These are phyloP conservation scores for Ceratobasidium sp. DNA, from an alignment of 1,284 basidiomycete species.

Conservation along the genomic window DNA sequence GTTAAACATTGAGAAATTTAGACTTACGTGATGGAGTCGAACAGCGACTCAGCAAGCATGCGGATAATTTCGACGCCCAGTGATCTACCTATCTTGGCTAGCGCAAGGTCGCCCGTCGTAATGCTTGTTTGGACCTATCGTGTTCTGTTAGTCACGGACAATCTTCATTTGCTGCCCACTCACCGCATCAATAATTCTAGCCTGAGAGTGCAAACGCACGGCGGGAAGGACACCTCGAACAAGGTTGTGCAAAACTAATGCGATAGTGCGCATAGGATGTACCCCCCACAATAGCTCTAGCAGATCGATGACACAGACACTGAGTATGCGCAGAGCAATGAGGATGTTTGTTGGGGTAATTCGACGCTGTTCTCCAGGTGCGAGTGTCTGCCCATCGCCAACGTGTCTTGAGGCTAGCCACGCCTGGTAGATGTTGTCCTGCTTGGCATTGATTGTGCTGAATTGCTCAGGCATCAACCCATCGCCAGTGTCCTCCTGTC, in stretches of 20 bases:
- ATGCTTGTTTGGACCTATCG: slow-evolving; percentile 71
- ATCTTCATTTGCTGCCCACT: slow-evolving; percentile 47
- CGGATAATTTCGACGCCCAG: slow-evolving; percentile 70
- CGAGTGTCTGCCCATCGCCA: slow-evolving; percentile 53
- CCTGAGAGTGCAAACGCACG: slow-evolving; percentile 83
- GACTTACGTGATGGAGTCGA: slow-evolving; percentile 79
- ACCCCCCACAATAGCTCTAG: slow-evolving; percentile 68
- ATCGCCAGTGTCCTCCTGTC: neutral
- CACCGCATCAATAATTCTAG: slow-evolving; percentile 82
- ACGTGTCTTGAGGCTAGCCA: slow-evolving; percentile 36
- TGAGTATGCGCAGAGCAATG: slow-evolving; percentile 66
- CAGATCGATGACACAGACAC: slow-evolving; percentile 66
- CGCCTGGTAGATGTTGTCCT: slow-evolving; percentile 39
- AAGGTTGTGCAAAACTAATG: slow-evolving; percentile 74
- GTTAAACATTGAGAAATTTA: slow-evolving; percentile 32
- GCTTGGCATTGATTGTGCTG: slow-evolving; percentile 35
- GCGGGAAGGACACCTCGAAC: slow-evolving; percentile 78
- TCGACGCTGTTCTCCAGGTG: slow-evolving; percentile 73
- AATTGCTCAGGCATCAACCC: slow-evolving; percentile 20
- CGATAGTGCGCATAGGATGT: slow-evolving; percentile 70
- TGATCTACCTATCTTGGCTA: slow-evolving; percentile 60
- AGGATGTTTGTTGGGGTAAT: slow-evolving; percentile 64
- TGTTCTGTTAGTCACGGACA: slow-evolving; percentile 32
- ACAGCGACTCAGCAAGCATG: slow-evolving; percentile 67
- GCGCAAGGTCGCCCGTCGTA: slow-evolving; percentile 65